Percentiles rank a stretch among this genome's conserved stretches.
phyloP scores from a whole-genome alignment of 306 rosid genomes.

The Amphicarpaea edgeworthii region DNA sequence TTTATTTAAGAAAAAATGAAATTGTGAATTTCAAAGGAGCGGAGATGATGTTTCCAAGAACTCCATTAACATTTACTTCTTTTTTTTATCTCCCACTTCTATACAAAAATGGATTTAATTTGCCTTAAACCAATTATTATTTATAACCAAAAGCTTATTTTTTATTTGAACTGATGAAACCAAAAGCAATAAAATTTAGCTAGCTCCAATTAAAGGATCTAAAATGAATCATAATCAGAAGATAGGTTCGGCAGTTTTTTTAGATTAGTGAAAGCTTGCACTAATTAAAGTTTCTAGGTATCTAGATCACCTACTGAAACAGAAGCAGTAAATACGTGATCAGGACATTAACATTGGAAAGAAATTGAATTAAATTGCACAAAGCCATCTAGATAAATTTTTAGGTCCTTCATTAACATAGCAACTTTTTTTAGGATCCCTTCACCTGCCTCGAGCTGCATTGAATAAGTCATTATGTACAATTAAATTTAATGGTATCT shows the following conservation, averaged over 20 bases:
- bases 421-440: background rate
- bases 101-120: no score
- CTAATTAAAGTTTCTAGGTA: background rate
- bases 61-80: no score
- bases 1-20: no score
- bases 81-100: no score
- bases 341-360: background rate
- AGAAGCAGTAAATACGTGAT: background rate
- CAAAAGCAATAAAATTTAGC: background rate
- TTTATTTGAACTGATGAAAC: constrained; percentile 10
- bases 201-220: constrained; percentile 11
- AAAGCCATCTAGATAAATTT: background rate
- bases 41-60: no score
- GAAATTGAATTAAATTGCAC: background rate
- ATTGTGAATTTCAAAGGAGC: no score
- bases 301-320: constrained; percentile 27
- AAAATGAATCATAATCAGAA: background rate
- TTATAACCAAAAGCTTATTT: background rate
- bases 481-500: background rate
- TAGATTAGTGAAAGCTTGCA: background rate
- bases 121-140: no score
- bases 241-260: background rate
- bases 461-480: background rate
- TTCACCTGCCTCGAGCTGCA: constrained; percentile 16
- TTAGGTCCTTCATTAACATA: background rate